Base-by-base conservation (phyloP, 257 asterid species). In the Gentiana dahurica region DNA sequence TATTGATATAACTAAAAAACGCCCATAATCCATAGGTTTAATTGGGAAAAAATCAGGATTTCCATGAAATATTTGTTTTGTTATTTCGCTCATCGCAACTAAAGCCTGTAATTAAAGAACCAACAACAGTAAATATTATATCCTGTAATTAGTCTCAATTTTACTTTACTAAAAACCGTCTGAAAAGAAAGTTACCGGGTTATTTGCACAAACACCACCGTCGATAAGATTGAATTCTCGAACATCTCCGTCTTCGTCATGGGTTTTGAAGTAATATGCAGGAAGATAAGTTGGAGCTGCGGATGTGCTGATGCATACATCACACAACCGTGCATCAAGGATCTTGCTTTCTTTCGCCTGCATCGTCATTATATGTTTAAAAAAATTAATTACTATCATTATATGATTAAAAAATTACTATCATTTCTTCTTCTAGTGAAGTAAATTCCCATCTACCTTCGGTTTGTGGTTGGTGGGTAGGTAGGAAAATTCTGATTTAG, bases 261-360 rank as follows among this genome's bases (percentile, higher is more conserved):
- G 12, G 71, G 65, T 81, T 60, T 69, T 75, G 45, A 84, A 84
- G 59, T 66, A 65, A 50, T 84, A 38, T 12, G 90, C 71, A 12
- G 94, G 94, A 54, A 84, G 51, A 50, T 33, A 53, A 1, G 82
- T 72, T 1, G 89, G 94, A 5, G 89, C 89, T 15, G 89, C 89
- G 0, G 84, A 72, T 36, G 94, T 84, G 59, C 79, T 41, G 8
- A 79, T 74, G 71, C 85, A 84, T 71, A 79, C 65, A 68, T 84
- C 90, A 3, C 90, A 73, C 58, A 84, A 51, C 36, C 65, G 32
- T 0, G 81, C 85, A 59, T 84, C 82, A 8, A 53, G 33, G 3
- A 8, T 0, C 9, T 65, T 37, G 0, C 36, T 44, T n/a, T 66
- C 45, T 35, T 46, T 43, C 56, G 50, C 43, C 70, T 65, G n/a